Evolutionary conservation across 495 filamentous ascomycete genomes (phyloP), one percentile per base, ranked within the genome.

Genomic region (Lasiosphaeria miniovina): DNA sequence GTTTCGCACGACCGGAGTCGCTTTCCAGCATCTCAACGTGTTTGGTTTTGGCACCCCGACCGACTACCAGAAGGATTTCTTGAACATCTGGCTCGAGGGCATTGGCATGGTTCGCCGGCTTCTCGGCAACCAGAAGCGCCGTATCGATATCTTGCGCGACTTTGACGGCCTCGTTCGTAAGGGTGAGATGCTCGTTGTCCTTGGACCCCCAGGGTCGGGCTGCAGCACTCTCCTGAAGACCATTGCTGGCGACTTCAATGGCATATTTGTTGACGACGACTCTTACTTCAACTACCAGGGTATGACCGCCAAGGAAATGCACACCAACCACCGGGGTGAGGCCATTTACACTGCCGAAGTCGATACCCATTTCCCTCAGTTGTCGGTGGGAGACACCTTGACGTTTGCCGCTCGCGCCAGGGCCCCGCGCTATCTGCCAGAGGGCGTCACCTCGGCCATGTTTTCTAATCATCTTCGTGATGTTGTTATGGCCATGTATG

Each of bases 181-280:
- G 63, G 90, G 90, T 17, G 90, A 93, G 75, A 91, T 94, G 88
- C 65, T 90, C 8, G 82, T 92, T 3, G 90, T 92, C 0, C 74
- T 94, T 31, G 90, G 90, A 17, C 85, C 87, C 49, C 90, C 90
- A 4, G 90, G 90, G 43, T 80, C 85, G 62, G 90, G 90, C 43
- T 92, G 90, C 67, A 87, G 86, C 15, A 93, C 90, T 1, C 82
- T 94, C 34, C 74, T 94, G 33, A 93, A 93, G 71, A 87, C 89
- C 0, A 86, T 94, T 61, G 81, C 88, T 4, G 90, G 89, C 24
- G 87, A 91, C 68, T 88, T 87, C 5, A 82, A 88, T 59, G 90
- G 90, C 52, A 84, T 91, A 48, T 86, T 78, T 63, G 72, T 90
- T 14, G 86, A 86, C 50, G 71, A 84, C 36, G 71, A 80, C 33